Conservation (phyloP, 2,329 filamentous ascomycete genomes). For the Phyllosticta paracitricarpa region DNA sequence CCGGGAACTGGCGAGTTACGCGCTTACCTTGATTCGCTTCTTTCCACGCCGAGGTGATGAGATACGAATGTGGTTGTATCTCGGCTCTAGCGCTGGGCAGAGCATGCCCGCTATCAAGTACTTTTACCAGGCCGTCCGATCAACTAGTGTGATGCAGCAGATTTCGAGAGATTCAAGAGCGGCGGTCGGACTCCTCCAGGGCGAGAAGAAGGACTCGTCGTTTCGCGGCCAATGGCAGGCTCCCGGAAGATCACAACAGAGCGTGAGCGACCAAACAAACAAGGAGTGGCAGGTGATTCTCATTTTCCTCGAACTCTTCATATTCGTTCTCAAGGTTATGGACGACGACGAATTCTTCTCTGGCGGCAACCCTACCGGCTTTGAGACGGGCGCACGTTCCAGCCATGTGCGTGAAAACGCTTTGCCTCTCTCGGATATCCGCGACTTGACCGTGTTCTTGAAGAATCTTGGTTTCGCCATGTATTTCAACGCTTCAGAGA, state of each 20-base stretch:
- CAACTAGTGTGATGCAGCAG: constrained; percentile 46
- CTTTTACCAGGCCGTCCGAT: constrained; percentile 64
- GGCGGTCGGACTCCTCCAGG: constrained; percentile 47
- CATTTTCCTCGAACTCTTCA: constrained; percentile 88
- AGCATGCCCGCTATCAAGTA: constrained; percentile 61
- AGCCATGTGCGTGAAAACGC: constrained; percentile 47
- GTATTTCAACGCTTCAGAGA: constrained; percentile 70
- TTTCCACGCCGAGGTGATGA: constrained; percentile 77
- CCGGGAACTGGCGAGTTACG: constrained; percentile 72
- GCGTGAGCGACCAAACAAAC: constrained; percentile 12
- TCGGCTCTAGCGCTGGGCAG: constrained; percentile 51
- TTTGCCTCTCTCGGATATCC: constrained; percentile 61
- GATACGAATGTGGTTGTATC: constrained; percentile 87
- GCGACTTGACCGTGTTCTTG: constrained; percentile 67
- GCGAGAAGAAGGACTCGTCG: constrained; percentile 25
- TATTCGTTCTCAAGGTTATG: constrained; percentile 82
- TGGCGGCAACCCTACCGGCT: constrained; percentile 26
- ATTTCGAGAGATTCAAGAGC: constrained; percentile 48
- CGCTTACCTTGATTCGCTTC: constrained; percentile 71
- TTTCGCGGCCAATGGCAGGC: constrained; percentile 21
- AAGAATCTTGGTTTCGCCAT: constrained; percentile 86
- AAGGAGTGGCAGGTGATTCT: constrained; percentile 83
- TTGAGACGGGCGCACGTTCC: constrained; percentile 1
- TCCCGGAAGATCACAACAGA: constrained; percentile 13
- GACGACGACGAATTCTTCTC: constrained; percentile 94